These are phyloP conservation scores for Myxozyma monticola DNA, from an alignment of 805 yeast species.

Conservation along the genomic window DNA sequence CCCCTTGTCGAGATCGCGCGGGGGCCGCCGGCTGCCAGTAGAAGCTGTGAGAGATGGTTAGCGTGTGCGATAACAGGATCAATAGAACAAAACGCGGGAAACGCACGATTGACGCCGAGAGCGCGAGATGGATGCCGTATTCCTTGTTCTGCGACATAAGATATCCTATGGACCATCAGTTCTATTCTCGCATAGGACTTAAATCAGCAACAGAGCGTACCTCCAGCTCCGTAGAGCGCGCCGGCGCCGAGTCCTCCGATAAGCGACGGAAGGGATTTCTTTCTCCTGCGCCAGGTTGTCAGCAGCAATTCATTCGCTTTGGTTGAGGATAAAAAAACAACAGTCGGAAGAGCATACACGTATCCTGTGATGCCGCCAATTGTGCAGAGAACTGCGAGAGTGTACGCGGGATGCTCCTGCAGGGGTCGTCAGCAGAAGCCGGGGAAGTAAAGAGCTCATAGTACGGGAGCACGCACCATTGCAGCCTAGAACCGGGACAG, in stretches of 20 bases:
- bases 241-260: slow-evolving; percentile 62
- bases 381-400: slow-evolving; percentile 66
- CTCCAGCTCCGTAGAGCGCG: slow-evolving; percentile 41
- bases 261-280: slow-evolving; percentile 76
- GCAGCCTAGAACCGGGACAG: background rate
- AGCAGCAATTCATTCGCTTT: slow-evolving; percentile 3
- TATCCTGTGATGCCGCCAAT: slow-evolving; percentile 73
- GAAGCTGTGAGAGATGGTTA: slow-evolving; percentile 25
- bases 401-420: slow-evolving; percentile 75
- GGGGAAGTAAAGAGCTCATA: background rate
- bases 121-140: slow-evolving; percentile 77
- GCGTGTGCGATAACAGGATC: background rate
- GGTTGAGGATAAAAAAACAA: too few relatives aligned
- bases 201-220: slow-evolving; percentile 44
- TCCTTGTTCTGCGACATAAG: slow-evolving; percentile 70
- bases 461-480: background rate
- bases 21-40: slow-evolving; percentile 70
- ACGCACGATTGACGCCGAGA: slow-evolving; percentile 61
- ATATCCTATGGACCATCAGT: slow-evolving; percentile 49
- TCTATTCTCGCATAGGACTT: slow-evolving; percentile 55
- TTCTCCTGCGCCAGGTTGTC: slow-evolving; percentile 43
- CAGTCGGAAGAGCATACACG: slow-evolving; percentile 39
- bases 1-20: slow-evolving; percentile 65
- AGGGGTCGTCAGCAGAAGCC: background rate
- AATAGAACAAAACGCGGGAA: background rate